Conservation (phyloP, 202 grass and related monocot genomes). For the Miscanthus sacchariflorus region DNA sequence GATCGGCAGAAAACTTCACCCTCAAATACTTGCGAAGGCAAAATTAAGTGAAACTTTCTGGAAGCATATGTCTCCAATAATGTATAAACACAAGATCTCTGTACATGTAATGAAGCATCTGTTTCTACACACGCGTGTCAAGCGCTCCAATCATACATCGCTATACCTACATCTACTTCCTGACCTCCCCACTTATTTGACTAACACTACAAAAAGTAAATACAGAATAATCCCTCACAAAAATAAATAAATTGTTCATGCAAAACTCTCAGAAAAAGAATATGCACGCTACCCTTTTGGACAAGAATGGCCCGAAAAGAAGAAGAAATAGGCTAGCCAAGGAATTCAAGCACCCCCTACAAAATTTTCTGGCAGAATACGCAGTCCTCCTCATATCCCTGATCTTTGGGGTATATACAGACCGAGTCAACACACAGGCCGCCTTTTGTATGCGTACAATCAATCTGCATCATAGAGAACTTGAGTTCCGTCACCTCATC, state of each 20-base stretch:
- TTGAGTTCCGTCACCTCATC: slow-evolving; percentile 60
- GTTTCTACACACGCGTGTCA: slow-evolving; percentile 19
- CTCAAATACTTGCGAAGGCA: neutral
- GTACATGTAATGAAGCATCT: neutral
- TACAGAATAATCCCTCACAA: neutral
- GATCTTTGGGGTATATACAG: slow-evolving; percentile 65
- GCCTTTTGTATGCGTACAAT: slow-evolving; percentile 80
- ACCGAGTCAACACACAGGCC: slow-evolving; percentile 72
- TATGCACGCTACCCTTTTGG: slow-evolving; percentile 24
- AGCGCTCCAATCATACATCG: slow-evolving; percentile 21
- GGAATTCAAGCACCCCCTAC: neutral
- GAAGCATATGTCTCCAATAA: neutral
- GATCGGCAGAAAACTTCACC: neutral
- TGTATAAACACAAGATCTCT: slow-evolving; percentile 21
- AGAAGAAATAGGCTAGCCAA: neutral
- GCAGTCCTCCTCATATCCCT: slow-evolving; percentile 43
- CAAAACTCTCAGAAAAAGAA: slow-evolving; percentile 27
- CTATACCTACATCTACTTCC: slow-evolving; percentile 17
- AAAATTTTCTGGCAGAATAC: slow-evolving; percentile 51
- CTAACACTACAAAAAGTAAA: slow-evolving; percentile 32
- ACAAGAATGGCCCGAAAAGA: neutral
- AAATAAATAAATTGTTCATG: neutral
- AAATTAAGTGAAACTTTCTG: neutral
- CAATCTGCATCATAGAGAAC: slow-evolving; percentile 87
- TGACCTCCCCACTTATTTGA: slow-evolving; percentile 11